A percentile compares a stretch with the other conserved stretches of the same genome.
These are phyloP conservation scores for Boletus reticulatus DNA, from an alignment of 768 basidiomycete species.

Conservation along the genomic window DNA sequence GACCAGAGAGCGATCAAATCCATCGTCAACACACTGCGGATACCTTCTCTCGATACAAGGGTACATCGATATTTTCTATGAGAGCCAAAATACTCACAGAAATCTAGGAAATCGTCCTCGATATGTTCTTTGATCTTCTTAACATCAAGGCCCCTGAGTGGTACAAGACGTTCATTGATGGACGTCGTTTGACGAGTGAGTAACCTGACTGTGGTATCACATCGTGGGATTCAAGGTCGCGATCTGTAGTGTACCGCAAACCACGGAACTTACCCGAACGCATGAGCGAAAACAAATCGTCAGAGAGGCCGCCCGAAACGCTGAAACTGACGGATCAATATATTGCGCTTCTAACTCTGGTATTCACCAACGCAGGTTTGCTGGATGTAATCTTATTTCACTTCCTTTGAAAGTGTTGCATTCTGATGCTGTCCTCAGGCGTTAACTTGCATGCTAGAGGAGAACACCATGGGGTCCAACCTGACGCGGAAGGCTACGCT, in stretches of 20 bases:
- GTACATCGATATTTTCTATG: constrained; percentile 38
- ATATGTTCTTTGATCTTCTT: constrained; percentile 91
- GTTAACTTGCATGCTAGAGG: constrained; percentile 80
- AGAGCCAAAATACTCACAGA: constrained; percentile 10
- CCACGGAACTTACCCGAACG: constrained; percentile 37
- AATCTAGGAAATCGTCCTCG: constrained; percentile 81
- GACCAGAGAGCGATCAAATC: constrained; percentile 83
- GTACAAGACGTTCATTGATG: constrained; percentile 91
- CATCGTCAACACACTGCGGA: constrained; percentile 79
- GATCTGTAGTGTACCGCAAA: constrained; percentile 62
- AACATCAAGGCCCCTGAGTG: constrained; percentile 92
- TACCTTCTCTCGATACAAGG: constrained; percentile 84
- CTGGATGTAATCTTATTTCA: constrained; percentile 61
- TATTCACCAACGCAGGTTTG: constrained; percentile 85
- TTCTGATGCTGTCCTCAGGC: constrained; percentile 49
- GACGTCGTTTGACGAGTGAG: constrained; percentile 83
- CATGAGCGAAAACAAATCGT: constrained; percentile 34
- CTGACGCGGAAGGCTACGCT: constrained; percentile 88
- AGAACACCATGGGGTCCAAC: constrained; percentile 65
- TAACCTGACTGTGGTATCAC: neutral
- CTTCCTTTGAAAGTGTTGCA: neutral
- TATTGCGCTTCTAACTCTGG: constrained; percentile 76
- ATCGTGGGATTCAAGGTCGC: neutral
- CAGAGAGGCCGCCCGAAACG: constrained; percentile 51
- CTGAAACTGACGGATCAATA: constrained; percentile 92